phyloP scores from a whole-genome alignment of 1,284 basidiomycete species.

The Anthracocystis panici-leucophaei region DNA sequence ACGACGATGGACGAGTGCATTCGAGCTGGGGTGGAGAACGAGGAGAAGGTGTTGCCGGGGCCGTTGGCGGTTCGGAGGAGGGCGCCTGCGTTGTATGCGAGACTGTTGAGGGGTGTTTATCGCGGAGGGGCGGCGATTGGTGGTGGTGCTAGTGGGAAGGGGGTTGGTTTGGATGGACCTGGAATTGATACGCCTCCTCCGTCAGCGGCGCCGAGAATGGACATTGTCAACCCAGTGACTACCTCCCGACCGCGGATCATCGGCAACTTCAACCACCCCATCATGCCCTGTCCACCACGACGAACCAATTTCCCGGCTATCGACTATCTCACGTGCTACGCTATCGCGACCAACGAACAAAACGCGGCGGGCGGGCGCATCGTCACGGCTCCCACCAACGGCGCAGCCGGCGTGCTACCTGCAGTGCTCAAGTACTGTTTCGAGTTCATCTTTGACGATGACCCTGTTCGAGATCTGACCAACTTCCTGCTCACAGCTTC shows the following conservation, averaged over 20 bases:
- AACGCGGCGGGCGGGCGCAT: constrained; percentile 92
- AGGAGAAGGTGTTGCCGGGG: constrained; percentile 84
- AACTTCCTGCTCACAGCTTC: constrained; percentile 85
- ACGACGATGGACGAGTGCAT: constrained; percentile 94
- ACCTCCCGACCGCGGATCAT: constrained; percentile 72
- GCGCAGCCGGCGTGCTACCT: constrained; percentile 84
- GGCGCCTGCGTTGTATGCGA: constrained; percentile 73
- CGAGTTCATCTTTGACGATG: constrained; percentile 80
- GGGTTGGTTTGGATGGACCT: constrained; percentile 1
- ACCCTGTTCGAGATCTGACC: constrained; percentile 84
- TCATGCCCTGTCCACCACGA: constrained; percentile 74
- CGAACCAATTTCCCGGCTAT: constrained; percentile 89
- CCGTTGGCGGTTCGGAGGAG: constrained; percentile 73
- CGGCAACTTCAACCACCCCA: constrained; percentile 83
- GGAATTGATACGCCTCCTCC: constrained; percentile 22
- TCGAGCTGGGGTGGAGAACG: constrained; percentile 83
- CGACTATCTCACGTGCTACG: constrained; percentile 80
- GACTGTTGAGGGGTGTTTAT: constrained; percentile 84
- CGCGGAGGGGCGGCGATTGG: constrained; percentile 23
- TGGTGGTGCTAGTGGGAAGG: constrained; percentile 5
- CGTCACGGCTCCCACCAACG: constrained; percentile 90
- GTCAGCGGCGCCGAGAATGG: neutral
- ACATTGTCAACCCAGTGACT: constrained; percentile 8
- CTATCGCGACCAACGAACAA: constrained; percentile 74
- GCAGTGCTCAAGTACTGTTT: constrained; percentile 85